phyloP scores from a whole-genome alignment of 2,329 filamentous ascomycete species.

The Drechslerella coelobrocha region DNA sequence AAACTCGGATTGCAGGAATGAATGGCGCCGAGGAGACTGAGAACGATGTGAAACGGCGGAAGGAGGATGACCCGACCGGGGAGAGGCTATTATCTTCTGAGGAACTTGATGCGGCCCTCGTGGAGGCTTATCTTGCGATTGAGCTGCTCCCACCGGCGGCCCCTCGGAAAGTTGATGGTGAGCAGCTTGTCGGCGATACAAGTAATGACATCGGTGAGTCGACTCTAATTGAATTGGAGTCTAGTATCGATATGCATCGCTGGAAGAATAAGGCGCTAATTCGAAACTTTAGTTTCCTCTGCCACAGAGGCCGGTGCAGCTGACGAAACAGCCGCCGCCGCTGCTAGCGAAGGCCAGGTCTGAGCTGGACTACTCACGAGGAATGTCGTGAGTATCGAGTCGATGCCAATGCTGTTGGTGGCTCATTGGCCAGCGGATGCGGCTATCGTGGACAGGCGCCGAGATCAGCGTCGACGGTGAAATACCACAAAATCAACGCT shows the following conservation, averaged over 20 bases:
- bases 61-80: not conserved
- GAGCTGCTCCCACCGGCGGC: not conserved
- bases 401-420: not conserved
- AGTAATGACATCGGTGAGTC: not conserved
- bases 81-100: not conserved
- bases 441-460: not conserved
- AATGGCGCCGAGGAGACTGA: not conserved
- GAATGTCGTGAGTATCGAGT: too few species aligned
- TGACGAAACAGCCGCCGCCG: too few species aligned
- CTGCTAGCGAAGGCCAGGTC: too few species aligned
- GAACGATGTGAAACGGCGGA: conserved; percentile 3
- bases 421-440: not conserved
- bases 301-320: too few species aligned
- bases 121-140: not conserved
- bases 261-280: too few species aligned
- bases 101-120: conserved; percentile 1
- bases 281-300: too few species aligned
- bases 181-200: not conserved
- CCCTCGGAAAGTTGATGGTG: not conserved
- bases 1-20: not conserved
- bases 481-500: conserved; percentile 16
- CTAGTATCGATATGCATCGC: too few species aligned
- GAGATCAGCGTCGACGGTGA: not conserved
- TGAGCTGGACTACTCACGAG: too few species aligned
- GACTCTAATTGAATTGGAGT: not conserved